A percentile compares a stretch with the other conserved stretches of the same genome.
phyloP scores from a whole-genome alignment of 768 basidiomycete genomes.

The Termitomyces sp. region DNA sequence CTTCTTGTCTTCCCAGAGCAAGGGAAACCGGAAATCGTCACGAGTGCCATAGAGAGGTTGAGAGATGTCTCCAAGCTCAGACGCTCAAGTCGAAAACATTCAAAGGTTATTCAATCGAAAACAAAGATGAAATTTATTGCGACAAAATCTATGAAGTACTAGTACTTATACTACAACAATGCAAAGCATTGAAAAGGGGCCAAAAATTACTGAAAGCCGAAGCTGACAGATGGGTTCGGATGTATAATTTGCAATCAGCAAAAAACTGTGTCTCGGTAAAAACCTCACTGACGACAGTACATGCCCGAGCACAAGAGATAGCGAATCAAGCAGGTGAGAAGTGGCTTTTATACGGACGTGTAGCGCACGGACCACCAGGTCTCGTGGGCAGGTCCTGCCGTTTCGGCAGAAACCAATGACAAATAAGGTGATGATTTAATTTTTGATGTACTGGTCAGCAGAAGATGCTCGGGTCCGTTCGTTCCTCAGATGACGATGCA shows the following conservation, averaged over 20 bases:
- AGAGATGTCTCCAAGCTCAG: neutral
- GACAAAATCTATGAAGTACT: neutral
- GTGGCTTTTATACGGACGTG: slow-evolving; percentile 34
- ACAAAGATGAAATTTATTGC: neutral
- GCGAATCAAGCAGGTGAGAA: slow-evolving; percentile 18
- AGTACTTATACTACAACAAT: slow-evolving; percentile 18
- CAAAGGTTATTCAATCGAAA: too few relatives aligned
- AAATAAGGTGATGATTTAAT: neutral
- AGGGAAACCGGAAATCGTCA: slow-evolving; percentile 88
- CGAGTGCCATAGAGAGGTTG: slow-evolving; percentile 68
- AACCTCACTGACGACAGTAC: slow-evolving; percentile 95
- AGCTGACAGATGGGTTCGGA: slow-evolving; percentile 91
- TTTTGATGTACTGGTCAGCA: neutral
- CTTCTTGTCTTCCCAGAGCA: slow-evolving; percentile 82
- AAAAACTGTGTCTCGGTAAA: slow-evolving; percentile 93
- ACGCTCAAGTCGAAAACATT: too few relatives aligned
- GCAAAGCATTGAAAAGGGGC: slow-evolving; percentile 24
- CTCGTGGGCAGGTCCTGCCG: slow-evolving; percentile 2
- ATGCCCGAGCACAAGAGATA: slow-evolving; percentile 94
- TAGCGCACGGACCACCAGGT: slow-evolving; percentile 49
- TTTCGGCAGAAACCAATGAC: neutral
- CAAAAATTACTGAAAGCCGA: slow-evolving; percentile 92
- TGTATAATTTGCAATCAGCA: slow-evolving; percentile 98
- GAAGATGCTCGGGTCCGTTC: too few relatives aligned
- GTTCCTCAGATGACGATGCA: neutral